A percentile compares a stretch with the other conserved stretches of the same genome.
Conservation (phyloP, 2,329 filamentous ascomycete species). For the Sporothrix inflata region DNA sequence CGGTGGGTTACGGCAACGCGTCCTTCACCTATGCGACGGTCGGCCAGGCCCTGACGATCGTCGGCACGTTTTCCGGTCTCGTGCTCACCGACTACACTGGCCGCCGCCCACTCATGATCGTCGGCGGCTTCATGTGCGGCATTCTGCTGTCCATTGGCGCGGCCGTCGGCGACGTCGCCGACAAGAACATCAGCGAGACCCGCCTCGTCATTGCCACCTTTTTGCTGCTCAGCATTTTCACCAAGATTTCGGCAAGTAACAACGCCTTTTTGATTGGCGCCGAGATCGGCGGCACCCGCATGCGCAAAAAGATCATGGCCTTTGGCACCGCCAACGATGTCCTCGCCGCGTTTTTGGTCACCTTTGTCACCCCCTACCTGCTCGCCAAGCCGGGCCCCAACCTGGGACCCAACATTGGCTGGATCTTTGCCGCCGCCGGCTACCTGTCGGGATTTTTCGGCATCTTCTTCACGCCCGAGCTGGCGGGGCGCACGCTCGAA, state of each 20-base stretch:
- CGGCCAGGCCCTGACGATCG: conserved; percentile 23
- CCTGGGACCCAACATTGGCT: conserved; percentile 23
- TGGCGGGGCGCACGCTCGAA: conserved; percentile 14
- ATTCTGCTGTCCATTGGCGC: conserved; percentile 22
- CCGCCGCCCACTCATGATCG: conserved; percentile 24
- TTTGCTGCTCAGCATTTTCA: conserved; percentile 18
- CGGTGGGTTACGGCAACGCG: conserved; percentile 19
- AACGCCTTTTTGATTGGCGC: conserved; percentile 24
- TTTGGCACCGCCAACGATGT: conserved; percentile 24
- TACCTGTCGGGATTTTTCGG: conserved; percentile 18
- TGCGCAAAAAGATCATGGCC: conserved; percentile 24
- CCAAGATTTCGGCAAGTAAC: conserved; percentile 20
- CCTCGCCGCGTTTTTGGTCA: conserved; percentile 19
- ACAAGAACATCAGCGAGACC: conserved; percentile 7
- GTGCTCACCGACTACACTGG: conserved; percentile 21
- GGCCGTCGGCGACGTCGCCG: neutral
- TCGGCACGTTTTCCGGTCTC: conserved; percentile 16
- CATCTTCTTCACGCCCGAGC: conserved; percentile 23
- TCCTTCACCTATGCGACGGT: conserved; percentile 28
- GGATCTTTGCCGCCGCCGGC: conserved; percentile 26
- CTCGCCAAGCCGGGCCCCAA: conserved; percentile 21
- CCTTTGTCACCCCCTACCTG: conserved; percentile 22
- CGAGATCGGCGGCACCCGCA: conserved; percentile 24
- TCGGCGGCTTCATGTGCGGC: conserved; percentile 25
- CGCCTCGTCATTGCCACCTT: conserved; percentile 6